Percentiles rank a stretch among this genome's conserved stretches.
These are phyloP conservation scores for Draba incana DNA, from an alignment of 345 rosid species.

Conservation along the genomic window DNA sequence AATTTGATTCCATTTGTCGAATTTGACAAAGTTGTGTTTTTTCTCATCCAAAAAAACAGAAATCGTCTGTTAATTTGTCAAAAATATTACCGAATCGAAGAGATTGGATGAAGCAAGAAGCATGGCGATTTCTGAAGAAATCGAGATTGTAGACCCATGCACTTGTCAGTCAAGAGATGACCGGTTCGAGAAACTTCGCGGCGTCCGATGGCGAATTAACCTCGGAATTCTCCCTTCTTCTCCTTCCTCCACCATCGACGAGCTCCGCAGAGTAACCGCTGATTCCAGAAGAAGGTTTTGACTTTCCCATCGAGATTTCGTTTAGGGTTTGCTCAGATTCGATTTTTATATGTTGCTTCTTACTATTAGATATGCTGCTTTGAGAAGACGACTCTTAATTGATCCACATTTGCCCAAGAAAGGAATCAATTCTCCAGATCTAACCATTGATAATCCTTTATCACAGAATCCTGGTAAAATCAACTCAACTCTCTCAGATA, in stretches of 20 bases:
- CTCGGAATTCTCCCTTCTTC: constrained; percentile 74
- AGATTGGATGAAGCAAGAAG: constrained; percentile 32
- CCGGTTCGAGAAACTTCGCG: constrained; percentile 62
- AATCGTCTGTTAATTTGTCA: background rate
- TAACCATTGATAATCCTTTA: constrained; percentile 82
- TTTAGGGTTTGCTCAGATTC: background rate
- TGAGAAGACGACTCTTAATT: constrained; percentile 74
- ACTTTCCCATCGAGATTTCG: background rate
- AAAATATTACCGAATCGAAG: background rate
- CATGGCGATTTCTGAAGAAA: constrained; percentile 40
- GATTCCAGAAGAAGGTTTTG: constrained; percentile 84
- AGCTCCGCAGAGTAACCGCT: constrained; percentile 84
- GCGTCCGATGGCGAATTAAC: constrained; percentile 84
- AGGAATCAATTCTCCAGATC: constrained; percentile 66
- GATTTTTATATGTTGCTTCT: constrained; percentile 17
- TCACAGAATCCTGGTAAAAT: constrained; percentile 90
- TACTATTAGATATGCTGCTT: constrained; percentile 67
- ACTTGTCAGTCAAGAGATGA: constrained; percentile 40
- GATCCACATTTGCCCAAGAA: constrained; percentile 79
- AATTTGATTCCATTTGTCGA: no score
- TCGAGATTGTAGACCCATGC: constrained; percentile 18
- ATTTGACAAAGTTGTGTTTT: no score
- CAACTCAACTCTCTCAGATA: background rate
- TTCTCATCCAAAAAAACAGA: background rate
- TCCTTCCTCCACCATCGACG: constrained; percentile 64